Base-by-base conservation (phyloP, 805 yeast species). In the Sugiyamaella mastotermitis region DNA sequence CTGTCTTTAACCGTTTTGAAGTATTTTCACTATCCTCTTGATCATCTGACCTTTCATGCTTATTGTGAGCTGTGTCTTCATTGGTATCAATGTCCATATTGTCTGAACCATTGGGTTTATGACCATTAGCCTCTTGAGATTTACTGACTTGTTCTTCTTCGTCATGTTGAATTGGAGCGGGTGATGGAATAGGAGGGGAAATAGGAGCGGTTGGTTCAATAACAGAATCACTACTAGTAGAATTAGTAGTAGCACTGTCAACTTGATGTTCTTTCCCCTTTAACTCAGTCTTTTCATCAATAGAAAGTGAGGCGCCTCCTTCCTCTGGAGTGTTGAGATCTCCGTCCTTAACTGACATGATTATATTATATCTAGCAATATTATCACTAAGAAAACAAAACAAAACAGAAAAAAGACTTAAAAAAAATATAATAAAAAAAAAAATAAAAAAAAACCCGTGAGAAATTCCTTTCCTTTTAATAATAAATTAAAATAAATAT, bases 171-270 rank as follows among this genome's bases (percentile, higher is more conserved):
- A 20, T 24, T 4, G 30, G 22, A 14, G 27, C 15, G 14, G 48
- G 45, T 5, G 48, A 44, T n/a, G 48, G 45, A 17, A 44, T 32
- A 6, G 48, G 47, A 13, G 47, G 47, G 17, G 45, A 40, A 16
- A 43, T 43, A 7, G 47, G 47, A 10, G 44, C 42, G 11, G 5
- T 13, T 10, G 14, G n/a, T n/a, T n/a, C n/a, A n/a, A n/a, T n/a
- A n/a, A n/a, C n/a, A n/a, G n/a, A n/a, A n/a, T n/a, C n/a, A n/a
- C n/a, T n/a, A n/a, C n/a, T n/a, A n/a, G n/a, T n/a, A n/a, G n/a
- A 27, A n/a, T 27, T 17, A 15, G 5, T 7, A 13, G 30, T 6
- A 27, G 30, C 9, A 31, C 7, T 6, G 6, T 31, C 34, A 31
- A 19, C 25, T 13, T 31, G 11, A 7, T 11, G 9, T 19, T 31